Percentiles rank a stretch among this genome's conserved stretches.
These are phyloP conservation scores for Emmonsiellopsis sp. DNA, from an alignment of 2,329 filamentous ascomycete species.

Conservation along the genomic window DNA sequence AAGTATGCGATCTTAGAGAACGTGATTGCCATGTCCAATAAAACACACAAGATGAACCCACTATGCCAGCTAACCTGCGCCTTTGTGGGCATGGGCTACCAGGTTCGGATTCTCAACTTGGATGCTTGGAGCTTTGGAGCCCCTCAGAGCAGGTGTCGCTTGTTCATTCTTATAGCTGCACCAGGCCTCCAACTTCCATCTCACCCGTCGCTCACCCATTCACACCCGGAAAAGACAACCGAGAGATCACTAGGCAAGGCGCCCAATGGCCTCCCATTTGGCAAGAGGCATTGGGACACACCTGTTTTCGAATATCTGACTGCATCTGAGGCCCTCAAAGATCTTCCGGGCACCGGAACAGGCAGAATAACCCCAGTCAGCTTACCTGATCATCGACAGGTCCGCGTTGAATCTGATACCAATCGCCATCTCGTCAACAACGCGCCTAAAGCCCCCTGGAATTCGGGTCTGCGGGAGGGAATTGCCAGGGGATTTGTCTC, in stretches of 20 bases:
- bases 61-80: constrained; percentile 65
- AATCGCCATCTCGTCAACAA: constrained; percentile 41
- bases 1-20: constrained; percentile 72
- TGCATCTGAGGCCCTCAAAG: constrained; percentile 44
- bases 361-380: constrained; percentile 51
- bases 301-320: constrained; percentile 51
- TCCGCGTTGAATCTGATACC: constrained; percentile 28
- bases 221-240: constrained; percentile 38
- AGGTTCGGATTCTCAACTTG: constrained; percentile 56
- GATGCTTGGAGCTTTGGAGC: constrained; percentile 63
- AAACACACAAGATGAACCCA: constrained; percentile 47
- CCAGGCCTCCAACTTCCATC: constrained; percentile 51
- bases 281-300: constrained; percentile 37
- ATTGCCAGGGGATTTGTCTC: constrained; percentile 12
- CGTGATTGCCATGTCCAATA: constrained; percentile 55
- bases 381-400: constrained; percentile 58
- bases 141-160: constrained; percentile 53
- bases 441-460: constrained; percentile 48
- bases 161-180: constrained; percentile 64
- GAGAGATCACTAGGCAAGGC: constrained; percentile 44
- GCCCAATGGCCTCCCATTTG: constrained; percentile 52
- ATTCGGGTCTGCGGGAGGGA: constrained; percentile 11
- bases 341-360: constrained; percentile 56
- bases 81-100: constrained; percentile 68
- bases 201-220: constrained; percentile 53